phyloP scores from a whole-genome alignment of 768 basidiomycete genomes.

The Serendipita sp. region DNA sequence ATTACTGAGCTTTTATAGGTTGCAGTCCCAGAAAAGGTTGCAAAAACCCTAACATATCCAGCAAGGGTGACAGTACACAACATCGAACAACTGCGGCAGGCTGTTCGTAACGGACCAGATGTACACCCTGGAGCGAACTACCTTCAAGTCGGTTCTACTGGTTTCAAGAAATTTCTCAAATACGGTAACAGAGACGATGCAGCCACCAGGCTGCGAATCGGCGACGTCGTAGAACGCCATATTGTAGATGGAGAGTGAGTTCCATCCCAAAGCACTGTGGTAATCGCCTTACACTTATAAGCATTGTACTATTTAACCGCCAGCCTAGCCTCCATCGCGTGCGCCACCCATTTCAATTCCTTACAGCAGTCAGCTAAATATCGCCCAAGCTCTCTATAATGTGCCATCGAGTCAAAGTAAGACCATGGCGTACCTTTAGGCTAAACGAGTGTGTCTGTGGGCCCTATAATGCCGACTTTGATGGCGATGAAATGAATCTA shows the following conservation, averaged over 20 bases:
- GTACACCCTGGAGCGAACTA: constrained; percentile 93
- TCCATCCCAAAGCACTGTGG: not conserved
- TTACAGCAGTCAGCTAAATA: constrained; percentile 6
- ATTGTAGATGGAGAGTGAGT: constrained; percentile 74
- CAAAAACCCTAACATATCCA: constrained; percentile 89
- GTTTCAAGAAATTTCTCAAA: constrained; percentile 74
- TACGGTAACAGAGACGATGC: constrained; percentile 69
- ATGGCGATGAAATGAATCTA: constrained; percentile 99
- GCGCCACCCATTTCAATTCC: constrained; percentile 6
- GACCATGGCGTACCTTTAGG: constrained; percentile 94
- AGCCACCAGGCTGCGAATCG: constrained; percentile 67
- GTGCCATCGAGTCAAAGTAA: constrained; percentile 91
- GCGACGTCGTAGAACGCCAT: constrained; percentile 91
- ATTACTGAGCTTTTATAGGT: constrained; percentile 23
- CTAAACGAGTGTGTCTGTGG: constrained; percentile 98
- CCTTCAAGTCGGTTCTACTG: constrained; percentile 60
- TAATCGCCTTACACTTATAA: constrained; percentile 9
- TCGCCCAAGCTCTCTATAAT: constrained; percentile 81
- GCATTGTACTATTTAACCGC: constrained; percentile 90
- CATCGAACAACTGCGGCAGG: constrained; percentile 53
- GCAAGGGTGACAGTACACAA: constrained; percentile 90
- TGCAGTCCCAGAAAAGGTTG: constrained; percentile 88
- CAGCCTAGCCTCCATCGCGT: constrained; percentile 97
- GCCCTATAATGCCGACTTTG: constrained; percentile 98
- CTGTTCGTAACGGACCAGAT: constrained; percentile 77